phyloP scores from a whole-genome alignment of 106 monocot genomes.

The Acorus calamus region DNA sequence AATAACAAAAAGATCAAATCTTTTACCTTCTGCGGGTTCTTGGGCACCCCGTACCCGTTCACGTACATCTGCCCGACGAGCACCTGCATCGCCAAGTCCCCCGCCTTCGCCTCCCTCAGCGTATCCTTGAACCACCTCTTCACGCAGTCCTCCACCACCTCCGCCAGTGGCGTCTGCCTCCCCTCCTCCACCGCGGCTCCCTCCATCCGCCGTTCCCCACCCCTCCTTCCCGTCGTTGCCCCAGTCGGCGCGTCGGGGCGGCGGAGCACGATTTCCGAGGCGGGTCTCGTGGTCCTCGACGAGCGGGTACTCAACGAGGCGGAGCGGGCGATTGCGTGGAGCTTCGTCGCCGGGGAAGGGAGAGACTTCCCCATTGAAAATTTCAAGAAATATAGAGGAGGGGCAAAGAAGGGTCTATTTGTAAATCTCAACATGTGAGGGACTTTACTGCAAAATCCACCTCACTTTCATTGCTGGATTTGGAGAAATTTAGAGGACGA shows the following conservation, averaged over 20 bases:
- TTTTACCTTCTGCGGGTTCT: slow-evolving; percentile 25
- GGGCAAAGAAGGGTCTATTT: neutral
- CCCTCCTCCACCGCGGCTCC: neutral
- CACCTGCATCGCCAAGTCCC: slow-evolving; percentile 19
- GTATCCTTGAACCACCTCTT: slow-evolving; percentile 20
- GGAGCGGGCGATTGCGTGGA: slow-evolving; percentile 2
- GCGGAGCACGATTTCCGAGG: neutral
- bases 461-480: too few species aligned
- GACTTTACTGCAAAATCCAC: neutral
- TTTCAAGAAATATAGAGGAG: neutral
- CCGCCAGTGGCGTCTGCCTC: slow-evolving; percentile 5
- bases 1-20: too few species aligned
- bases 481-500: too few species aligned
- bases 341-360: neutral
- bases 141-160: slow-evolving; percentile 16
- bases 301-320: neutral
- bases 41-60: slow-evolving; percentile 46
- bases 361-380: slow-evolving; percentile 10
- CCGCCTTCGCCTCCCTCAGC: slow-evolving; percentile 64
- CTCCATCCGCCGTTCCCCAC: neutral
- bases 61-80: slow-evolving; percentile 48
- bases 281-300: neutral
- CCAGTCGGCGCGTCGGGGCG: neutral
- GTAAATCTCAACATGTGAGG: neutral
- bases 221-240: neutral